Conservation (phyloP, 2,329 filamentous ascomycete species). For the Sphaerulina populicola region DNA sequence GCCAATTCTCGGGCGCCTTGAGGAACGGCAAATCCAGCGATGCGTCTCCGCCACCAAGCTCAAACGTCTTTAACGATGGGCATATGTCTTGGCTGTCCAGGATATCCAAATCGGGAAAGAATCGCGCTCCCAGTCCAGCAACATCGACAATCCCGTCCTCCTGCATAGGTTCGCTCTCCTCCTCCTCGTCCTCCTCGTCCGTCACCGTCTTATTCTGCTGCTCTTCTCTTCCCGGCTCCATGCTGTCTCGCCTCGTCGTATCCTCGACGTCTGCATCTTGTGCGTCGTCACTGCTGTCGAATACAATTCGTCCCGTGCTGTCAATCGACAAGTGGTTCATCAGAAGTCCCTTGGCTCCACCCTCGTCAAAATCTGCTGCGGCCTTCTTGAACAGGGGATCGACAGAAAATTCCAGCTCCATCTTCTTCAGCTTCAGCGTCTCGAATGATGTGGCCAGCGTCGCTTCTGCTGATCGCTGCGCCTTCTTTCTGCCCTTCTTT, state of each 20-base stretch:
- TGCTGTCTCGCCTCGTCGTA: slow-evolving; percentile 30
- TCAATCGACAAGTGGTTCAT: slow-evolving; percentile 97
- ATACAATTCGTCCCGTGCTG: slow-evolving; percentile 82
- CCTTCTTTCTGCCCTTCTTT: slow-evolving; percentile 65
- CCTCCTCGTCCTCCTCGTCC: slow-evolving; percentile 12
- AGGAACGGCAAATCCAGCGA: slow-evolving; percentile 86
- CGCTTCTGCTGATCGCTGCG: slow-evolving; percentile 71
- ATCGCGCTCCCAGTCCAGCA: slow-evolving; percentile 61
- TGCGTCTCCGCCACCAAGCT: slow-evolving; percentile 76
- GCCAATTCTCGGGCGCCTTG: slow-evolving; percentile 75
- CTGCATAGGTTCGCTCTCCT: slow-evolving; percentile 32
- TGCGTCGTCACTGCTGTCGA: slow-evolving; percentile 90
- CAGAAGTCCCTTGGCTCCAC: slow-evolving; percentile 87
- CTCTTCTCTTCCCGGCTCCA: slow-evolving; percentile 39
- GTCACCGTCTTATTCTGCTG: slow-evolving; percentile 39
- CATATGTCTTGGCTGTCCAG: slow-evolving; percentile 88
- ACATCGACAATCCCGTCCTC: slow-evolving; percentile 72
- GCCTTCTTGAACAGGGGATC: slow-evolving; percentile 99
- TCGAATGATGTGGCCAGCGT: slow-evolving; percentile 84
- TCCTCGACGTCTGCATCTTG: slow-evolving; percentile 43
- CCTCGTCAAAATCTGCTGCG: slow-evolving; percentile 95
- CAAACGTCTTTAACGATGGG: slow-evolving; percentile 87
- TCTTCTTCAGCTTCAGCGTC: slow-evolving; percentile 87
- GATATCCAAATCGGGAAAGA: slow-evolving; percentile 70
- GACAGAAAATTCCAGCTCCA: slow-evolving; percentile 92